Conservation (phyloP, 306 rosid genomes). For the Dicorynia guianensis region DNA sequence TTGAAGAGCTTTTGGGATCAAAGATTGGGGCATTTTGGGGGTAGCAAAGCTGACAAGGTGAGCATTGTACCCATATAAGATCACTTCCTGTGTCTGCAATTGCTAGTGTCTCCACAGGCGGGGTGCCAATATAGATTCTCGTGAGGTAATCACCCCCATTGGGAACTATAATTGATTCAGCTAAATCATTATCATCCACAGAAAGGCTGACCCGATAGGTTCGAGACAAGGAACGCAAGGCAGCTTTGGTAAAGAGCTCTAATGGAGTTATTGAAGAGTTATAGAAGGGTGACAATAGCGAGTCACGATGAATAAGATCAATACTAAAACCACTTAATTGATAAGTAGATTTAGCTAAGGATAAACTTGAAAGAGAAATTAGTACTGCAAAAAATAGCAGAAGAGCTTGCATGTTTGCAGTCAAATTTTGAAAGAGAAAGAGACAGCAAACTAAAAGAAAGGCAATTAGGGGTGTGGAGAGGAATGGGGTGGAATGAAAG, state of each 20-base stretch:
- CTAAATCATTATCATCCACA: background rate
- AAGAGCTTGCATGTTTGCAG: background rate
- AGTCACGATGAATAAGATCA: slow-evolving; percentile 19
- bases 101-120: slow-evolving; percentile 2
- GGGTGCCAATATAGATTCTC: slow-evolving; percentile 18
- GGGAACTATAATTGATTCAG: background rate
- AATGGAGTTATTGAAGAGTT: slow-evolving; percentile 1
- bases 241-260: background rate
- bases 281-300: slow-evolving; percentile 17
- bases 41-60: background rate
- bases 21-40: background rate
- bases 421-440: no score
- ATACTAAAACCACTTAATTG: background rate
- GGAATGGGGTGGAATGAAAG: no score
- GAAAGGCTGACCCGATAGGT: background rate
- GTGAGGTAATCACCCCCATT: background rate
- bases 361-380: no score
- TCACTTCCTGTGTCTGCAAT: slow-evolving; percentile 29
- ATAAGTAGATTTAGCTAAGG: background rate
- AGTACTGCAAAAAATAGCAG: background rate
- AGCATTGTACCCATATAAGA: slow-evolving; percentile 29
- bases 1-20: background rate
- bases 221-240: slow-evolving; percentile 9
- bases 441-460: no score
- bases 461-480: no score